Conservation (phyloP, 805 yeast genomes). For the Candida vartiovaarae region DNA sequence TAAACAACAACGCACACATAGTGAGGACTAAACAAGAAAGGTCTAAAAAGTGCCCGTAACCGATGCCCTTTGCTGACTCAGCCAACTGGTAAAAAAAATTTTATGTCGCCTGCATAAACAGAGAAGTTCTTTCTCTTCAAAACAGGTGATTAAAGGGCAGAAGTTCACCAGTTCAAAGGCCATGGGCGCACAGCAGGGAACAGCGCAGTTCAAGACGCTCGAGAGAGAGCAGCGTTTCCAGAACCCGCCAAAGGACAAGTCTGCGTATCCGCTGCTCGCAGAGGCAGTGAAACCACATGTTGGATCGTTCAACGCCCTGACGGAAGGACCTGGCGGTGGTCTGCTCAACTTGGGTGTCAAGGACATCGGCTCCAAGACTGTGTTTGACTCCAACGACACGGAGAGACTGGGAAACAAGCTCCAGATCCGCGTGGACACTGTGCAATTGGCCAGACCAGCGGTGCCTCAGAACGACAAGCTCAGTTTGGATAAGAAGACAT, state of each 20-base stretch:
- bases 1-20: neutral
- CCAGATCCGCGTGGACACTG: conserved; percentile 78
- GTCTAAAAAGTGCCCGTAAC: neutral
- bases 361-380: conserved; percentile 82
- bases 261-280: conserved; percentile 71
- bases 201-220: conserved; percentile 54
- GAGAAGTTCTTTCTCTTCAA: neutral
- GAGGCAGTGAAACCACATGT: conserved; percentile 95
- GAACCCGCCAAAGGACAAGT: conserved; percentile 83
- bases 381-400: conserved; percentile 72
- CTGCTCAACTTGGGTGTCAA: conserved; percentile 75
- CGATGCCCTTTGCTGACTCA: neutral
- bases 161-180: neutral
- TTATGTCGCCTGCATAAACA: neutral
- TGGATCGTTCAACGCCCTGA: conserved; percentile 92
- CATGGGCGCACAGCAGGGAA: conserved; percentile 26
- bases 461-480: conserved; percentile 66
- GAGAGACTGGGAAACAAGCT: conserved; percentile 79
- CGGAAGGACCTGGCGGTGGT: conserved; percentile 85
- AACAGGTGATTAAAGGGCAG: neutral
- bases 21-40: neutral
- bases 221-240: conserved; percentile 82
- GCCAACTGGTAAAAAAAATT: neutral
- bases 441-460: conserved; percentile 78
- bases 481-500: conserved; percentile 68